These are phyloP conservation scores for Podosphaera aphanis DNA, from an alignment of 2,329 filamentous ascomycete species.

Conservation along the genomic window DNA sequence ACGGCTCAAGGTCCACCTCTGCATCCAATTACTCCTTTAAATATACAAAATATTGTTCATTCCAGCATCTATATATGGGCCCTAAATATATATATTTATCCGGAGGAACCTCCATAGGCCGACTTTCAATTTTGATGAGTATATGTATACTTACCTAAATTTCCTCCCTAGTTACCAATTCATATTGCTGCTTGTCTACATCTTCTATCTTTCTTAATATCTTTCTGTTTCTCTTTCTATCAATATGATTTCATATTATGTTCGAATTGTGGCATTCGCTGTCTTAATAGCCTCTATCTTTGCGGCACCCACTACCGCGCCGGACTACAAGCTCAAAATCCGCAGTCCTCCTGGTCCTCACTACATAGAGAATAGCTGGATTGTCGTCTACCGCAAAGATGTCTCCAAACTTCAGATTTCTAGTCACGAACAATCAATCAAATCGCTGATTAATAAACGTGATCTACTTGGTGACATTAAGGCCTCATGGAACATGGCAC, in stretches of 20 bases:
- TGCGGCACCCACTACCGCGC: conserved; percentile 7
- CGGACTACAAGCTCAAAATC: conserved; percentile 10
- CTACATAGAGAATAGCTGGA: conserved; percentile 32
- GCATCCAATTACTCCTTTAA: too few species aligned
- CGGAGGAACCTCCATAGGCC: background rate
- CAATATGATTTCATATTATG: conserved; percentile 12
- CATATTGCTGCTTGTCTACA: background rate
- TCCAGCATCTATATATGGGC: too few species aligned
- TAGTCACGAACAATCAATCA: conserved; percentile 25
- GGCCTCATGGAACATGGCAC: conserved; percentile 10
- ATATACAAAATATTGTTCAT: too few species aligned
- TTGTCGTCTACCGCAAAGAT: conserved; percentile 38
- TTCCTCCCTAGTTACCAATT: background rate
- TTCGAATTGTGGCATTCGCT: conserved; percentile 12
- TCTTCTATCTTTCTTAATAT: background rate
- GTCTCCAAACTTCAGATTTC: conserved; percentile 25
- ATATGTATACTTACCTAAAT: background rate
- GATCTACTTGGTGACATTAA: conserved; percentile 21
- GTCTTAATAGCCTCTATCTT: conserved; percentile 11
- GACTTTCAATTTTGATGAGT: background rate
- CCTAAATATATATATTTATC: too few species aligned
- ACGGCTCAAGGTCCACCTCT: too few species aligned
- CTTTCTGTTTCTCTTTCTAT: background rate
- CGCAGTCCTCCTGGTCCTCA: conserved; percentile 25
- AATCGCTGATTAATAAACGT: conserved; percentile 28